These are phyloP conservation scores for Vaucheria bursata DNA, from an alignment of 352 stramenopile species.

Conservation along the genomic window DNA sequence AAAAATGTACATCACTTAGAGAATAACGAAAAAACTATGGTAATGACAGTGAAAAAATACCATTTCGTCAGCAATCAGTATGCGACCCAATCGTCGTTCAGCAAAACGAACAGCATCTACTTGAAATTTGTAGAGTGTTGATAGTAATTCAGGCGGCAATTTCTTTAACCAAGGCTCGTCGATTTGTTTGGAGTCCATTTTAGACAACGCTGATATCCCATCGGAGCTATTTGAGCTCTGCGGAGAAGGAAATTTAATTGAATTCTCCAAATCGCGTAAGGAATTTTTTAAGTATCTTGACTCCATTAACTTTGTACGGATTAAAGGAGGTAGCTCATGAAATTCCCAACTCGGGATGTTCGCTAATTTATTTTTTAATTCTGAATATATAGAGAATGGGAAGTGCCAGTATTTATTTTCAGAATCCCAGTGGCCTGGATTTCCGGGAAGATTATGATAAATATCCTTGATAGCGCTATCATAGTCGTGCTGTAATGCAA, in stretches of 20 bases:
- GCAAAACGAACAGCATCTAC: slow-evolving; percentile 21
- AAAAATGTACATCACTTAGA: no score
- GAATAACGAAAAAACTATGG: no score
- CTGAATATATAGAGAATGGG: background rate
- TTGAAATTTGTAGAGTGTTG: slow-evolving; percentile 41
- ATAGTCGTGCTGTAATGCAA: slow-evolving; percentile 8
- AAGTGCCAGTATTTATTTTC: slow-evolving; percentile 2
- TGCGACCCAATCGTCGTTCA: slow-evolving; percentile 36
- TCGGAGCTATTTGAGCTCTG: no score
- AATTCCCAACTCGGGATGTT: background rate
- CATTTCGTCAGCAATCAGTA: slow-evolving; percentile 61
- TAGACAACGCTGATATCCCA: background rate
- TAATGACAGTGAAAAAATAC: no score
- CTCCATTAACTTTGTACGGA: slow-evolving; percentile 12
- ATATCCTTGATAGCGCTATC: background rate
- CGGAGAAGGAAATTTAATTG: background rate
- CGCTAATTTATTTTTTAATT: background rate
- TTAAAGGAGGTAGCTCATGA: background rate
- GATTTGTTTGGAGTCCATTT: background rate
- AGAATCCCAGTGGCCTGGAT: slow-evolving; percentile 1
- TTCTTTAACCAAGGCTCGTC: background rate
- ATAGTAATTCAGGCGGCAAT: slow-evolving; percentile 25
- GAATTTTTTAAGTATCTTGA: slow-evolving; percentile 1
- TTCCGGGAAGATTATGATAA: background rate
- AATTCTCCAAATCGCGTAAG: no score